phyloP scores from a whole-genome alignment of 2,329 filamentous ascomycete genomes.

The Aspergillus sp. region DNA sequence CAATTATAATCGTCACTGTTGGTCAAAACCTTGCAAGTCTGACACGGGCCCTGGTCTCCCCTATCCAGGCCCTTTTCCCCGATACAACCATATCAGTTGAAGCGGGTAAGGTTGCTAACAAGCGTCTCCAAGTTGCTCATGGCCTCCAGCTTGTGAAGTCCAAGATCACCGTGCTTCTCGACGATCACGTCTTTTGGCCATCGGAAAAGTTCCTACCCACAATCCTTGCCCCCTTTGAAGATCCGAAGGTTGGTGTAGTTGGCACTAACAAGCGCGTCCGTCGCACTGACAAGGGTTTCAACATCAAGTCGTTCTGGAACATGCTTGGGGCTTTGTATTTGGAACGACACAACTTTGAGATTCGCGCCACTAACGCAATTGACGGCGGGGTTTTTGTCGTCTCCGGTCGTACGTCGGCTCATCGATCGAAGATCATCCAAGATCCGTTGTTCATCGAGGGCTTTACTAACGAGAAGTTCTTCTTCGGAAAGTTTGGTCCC shows the following conservation, averaged over 20 bases:
- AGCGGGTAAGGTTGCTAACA: conserved; percentile 40
- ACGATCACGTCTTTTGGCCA: conserved; percentile 57
- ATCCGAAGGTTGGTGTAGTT: conserved; percentile 52
- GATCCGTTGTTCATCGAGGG: conserved; percentile 41
- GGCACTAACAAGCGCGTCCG: conserved; percentile 57
- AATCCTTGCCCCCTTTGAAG: conserved; percentile 45
- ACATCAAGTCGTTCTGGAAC: conserved; percentile 44
- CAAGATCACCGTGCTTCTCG: conserved; percentile 46
- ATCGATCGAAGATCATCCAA: conserved; percentile 52
- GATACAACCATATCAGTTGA: conserved; percentile 25
- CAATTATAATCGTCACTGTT: conserved; percentile 49
- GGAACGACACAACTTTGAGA: conserved; percentile 63
- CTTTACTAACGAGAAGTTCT: conserved; percentile 54
- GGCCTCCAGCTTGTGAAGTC: conserved; percentile 42
- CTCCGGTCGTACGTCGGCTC: conserved; percentile 55
- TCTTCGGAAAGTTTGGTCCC: conserved; percentile 45
- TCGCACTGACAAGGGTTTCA: conserved; percentile 29
- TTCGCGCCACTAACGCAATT: conserved; percentile 54
- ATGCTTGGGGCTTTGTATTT: conserved; percentile 60
- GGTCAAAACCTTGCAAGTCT: conserved; percentile 24
- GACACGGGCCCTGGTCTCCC: conserved; percentile 8
- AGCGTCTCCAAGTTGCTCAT: conserved; percentile 49
- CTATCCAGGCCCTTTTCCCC: conserved; percentile 1
- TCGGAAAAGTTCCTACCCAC: conserved; percentile 38
- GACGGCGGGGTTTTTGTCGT: conserved; percentile 61